phyloP scores from a whole-genome alignment of 305 asterid genomes.

The Ruellia speciosa region DNA sequence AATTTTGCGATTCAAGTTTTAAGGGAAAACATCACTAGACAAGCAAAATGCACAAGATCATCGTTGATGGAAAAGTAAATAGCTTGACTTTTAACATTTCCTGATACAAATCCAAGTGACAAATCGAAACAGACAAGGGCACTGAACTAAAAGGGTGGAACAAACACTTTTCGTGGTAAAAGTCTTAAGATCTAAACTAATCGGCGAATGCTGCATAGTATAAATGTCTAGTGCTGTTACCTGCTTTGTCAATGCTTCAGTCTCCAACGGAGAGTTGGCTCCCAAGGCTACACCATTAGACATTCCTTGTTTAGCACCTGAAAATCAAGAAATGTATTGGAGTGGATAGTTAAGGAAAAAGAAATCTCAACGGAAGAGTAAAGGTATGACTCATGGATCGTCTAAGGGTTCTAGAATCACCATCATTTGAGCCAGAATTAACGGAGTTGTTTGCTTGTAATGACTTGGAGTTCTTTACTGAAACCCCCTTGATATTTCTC shows the following conservation, averaged over 20 bases:
- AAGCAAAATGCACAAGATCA: too few relatives aligned
- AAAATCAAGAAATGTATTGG: background rate
- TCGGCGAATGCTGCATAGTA: background rate
- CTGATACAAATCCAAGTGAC: too few relatives aligned
- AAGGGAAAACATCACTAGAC: slow-evolving; percentile 5
- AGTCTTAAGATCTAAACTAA: too few relatives aligned
- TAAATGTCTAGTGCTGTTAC: background rate
- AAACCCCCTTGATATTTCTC: slow-evolving; percentile 35
- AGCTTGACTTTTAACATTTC: too few relatives aligned
- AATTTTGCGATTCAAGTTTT: slow-evolving; percentile 8
- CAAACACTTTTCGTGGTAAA: too few relatives aligned
- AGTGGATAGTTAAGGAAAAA: background rate
- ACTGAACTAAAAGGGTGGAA: too few relatives aligned
- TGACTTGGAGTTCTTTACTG: slow-evolving; percentile 59
- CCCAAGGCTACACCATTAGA: background rate
- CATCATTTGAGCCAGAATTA: slow-evolving; percentile 40
- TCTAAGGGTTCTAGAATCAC: slow-evolving; percentile 23
- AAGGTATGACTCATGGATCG: background rate
- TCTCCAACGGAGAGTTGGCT: background rate
- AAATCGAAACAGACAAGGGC: too few relatives aligned
- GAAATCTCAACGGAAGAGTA: background rate
- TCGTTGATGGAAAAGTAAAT: too few relatives aligned
- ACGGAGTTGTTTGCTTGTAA: slow-evolving; percentile 51
- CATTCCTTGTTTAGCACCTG: background rate
- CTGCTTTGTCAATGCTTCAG: background rate